These are phyloP conservation scores for Ascochyta pisi DNA, from an alignment of 2,329 filamentous ascomycete genomes.

Conservation along the genomic window DNA sequence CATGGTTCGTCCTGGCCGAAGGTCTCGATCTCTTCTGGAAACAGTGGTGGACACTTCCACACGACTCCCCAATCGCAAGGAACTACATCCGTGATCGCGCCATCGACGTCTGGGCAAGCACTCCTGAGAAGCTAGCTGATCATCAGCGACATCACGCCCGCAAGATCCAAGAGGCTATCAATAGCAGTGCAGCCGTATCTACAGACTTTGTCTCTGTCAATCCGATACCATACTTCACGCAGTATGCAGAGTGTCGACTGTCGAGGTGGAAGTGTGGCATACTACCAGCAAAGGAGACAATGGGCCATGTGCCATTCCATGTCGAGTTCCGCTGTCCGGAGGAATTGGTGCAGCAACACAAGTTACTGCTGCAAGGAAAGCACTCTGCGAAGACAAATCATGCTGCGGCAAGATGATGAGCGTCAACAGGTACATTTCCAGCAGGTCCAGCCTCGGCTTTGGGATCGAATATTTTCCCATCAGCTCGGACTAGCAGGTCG, in stretches of 20 bases:
- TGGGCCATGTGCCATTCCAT: constrained; percentile 35
- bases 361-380: constrained; percentile 12
- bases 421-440: neutral
- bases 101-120: constrained; percentile 27
- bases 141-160: constrained; percentile 30
- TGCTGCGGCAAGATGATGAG: constrained; percentile 1
- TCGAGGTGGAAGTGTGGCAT: constrained; percentile 13
- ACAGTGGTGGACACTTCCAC: constrained; percentile 38
- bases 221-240: constrained; percentile 32
- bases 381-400: neutral
- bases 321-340: constrained; percentile 41
- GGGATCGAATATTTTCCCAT: neutral
- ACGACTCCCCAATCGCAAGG: constrained; percentile 19
- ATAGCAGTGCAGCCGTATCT: constrained; percentile 22
- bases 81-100: constrained; percentile 40
- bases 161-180: constrained; percentile 29
- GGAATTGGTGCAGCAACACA: constrained; percentile 28
- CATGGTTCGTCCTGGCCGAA: constrained; percentile 43
- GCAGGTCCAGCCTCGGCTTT: too few species aligned
- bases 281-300: constrained; percentile 21
- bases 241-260: constrained; percentile 29
- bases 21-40: constrained; percentile 42
- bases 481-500: neutral
- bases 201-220: constrained; percentile 23
- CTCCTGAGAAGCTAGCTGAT: constrained; percentile 23